A percentile compares a stretch with the other conserved stretches of the same genome.
Conservation (phyloP, 2,329 filamentous ascomycete species). For the Stemphylium beticola region DNA sequence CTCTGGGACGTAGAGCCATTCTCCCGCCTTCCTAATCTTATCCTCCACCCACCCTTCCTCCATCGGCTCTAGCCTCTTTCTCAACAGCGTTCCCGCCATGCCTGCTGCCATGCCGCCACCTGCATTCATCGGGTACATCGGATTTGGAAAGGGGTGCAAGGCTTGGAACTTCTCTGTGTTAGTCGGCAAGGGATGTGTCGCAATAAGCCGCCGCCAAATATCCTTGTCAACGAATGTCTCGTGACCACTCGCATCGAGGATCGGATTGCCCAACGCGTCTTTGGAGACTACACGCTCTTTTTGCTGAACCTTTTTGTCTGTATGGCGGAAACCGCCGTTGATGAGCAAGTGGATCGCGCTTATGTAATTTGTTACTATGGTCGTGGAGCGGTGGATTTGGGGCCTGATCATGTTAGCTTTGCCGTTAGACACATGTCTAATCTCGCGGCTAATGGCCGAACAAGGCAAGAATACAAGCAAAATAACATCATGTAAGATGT, state of each 20-base stretch:
- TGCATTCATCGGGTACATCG: conserved; percentile 28
- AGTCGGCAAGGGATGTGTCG: conserved; percentile 9
- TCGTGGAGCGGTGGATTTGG: conserved; percentile 27
- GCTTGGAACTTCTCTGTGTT: conserved; percentile 22
- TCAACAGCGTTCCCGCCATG: conserved; percentile 31
- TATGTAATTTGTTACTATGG: conserved; percentile 23
- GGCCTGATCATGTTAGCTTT: conserved; percentile 17
- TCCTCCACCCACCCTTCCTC: conserved; percentile 42
- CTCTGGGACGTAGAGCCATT: conserved; percentile 38
- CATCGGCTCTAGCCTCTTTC: conserved; percentile 34
- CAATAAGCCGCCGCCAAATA: conserved; percentile 9
- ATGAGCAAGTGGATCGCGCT: conserved; percentile 27
- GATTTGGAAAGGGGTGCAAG: conserved; percentile 34
- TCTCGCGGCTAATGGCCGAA: no score
- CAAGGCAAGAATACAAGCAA: no score
- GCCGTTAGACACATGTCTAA: no score
- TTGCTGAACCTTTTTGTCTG: conserved; percentile 7
- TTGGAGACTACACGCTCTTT: conserved; percentile 20
- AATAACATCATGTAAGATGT: no score
- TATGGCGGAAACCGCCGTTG: conserved; percentile 26
- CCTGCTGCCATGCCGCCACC: conserved; percentile 18
- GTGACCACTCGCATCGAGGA: conserved; percentile 13
- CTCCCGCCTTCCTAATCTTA: conserved; percentile 32
- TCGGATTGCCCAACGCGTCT: conserved; percentile 21
- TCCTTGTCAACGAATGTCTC: conserved; percentile 14